A percentile compares a stretch with the other conserved stretches of the same genome.
phyloP scores from a whole-genome alignment of 345 rosid genomes.

The Anacardium occidentale region DNA sequence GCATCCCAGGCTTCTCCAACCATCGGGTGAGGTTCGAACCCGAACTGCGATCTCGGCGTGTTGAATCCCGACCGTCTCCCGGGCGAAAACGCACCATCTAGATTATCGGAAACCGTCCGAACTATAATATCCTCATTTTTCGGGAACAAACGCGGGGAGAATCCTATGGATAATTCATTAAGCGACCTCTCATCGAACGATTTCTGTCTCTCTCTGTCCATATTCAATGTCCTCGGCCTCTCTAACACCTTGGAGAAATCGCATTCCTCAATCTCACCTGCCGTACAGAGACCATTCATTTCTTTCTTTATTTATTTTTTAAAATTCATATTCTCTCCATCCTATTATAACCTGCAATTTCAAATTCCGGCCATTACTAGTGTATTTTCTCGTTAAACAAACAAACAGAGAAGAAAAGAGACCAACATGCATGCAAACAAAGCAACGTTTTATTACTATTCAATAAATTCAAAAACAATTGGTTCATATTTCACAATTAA shows the following conservation, averaged over 20 bases:
- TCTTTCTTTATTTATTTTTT: background rate
- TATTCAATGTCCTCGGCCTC: conserved; percentile 66
- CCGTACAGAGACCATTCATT: conserved; percentile 29
- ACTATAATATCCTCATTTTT: conserved; percentile 27
- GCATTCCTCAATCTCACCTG: conserved; percentile 48
- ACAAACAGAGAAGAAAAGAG: background rate
- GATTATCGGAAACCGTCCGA: conserved; percentile 35
- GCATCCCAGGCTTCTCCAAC: conserved; percentile 89
- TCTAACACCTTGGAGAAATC: conserved; percentile 67
- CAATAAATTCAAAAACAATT: background rate
- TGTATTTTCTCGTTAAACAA: too few species aligned
- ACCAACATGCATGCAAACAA: background rate
- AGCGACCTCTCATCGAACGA: conserved; percentile 70
- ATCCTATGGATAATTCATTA: conserved; percentile 41
- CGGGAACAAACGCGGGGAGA: conserved; percentile 37
- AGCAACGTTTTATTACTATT: background rate
- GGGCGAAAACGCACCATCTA: conserved; percentile 51
- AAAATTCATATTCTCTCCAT: background rate
- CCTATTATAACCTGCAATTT: conserved; percentile 28
- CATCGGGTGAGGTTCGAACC: conserved; percentile 60
- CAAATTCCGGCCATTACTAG: conserved; percentile 8
- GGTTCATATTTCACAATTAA: background rate
- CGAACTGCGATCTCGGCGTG: conserved; percentile 53
- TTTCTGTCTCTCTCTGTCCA: conserved; percentile 73
- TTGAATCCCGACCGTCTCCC: conserved; percentile 59